Percentiles rank a stretch among this genome's conserved stretches.
These are phyloP conservation scores for Fusarium sp. DNA, from an alignment of 2,329 filamentous ascomycete species.

Conservation along the genomic window DNA sequence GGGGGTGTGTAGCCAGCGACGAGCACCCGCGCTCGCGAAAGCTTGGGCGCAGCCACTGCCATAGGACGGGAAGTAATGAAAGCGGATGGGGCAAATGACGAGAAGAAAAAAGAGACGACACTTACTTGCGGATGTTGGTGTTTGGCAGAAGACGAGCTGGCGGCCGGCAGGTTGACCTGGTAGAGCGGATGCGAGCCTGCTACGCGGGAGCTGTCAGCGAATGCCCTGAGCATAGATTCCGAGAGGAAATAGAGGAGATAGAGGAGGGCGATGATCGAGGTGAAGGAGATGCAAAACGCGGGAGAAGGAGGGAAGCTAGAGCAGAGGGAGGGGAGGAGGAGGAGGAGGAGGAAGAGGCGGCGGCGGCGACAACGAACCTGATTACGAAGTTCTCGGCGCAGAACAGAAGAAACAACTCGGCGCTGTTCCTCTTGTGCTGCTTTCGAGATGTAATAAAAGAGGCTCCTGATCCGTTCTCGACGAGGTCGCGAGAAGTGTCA, in stretches of 20 bases:
- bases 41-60: neutral
- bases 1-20: neutral
- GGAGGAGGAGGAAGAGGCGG: neutral
- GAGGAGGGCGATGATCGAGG: neutral
- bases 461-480: neutral
- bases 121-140: neutral
- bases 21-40: neutral
- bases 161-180: neutral
- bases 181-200: neutral
- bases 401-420: slow-evolving; percentile 23
- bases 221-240: no score
- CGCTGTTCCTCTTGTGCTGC: slow-evolving; percentile 22
- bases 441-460: neutral
- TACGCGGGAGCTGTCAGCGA: neutral
- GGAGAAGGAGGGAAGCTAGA: neutral
- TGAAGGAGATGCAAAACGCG: neutral
- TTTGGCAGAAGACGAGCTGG: neutral
- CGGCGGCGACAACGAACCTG: slow-evolving; percentile 12
- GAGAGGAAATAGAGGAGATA: no score
- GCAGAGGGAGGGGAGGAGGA: neutral
- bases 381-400: slow-evolving; percentile 1
- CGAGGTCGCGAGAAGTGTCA: neutral
- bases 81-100: neutral
- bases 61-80: neutral
- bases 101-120: neutral